Evolutionary conservation across 257 asterid genomes (phyloP).

Genomic region (Scutellaria galericulata): DNA sequence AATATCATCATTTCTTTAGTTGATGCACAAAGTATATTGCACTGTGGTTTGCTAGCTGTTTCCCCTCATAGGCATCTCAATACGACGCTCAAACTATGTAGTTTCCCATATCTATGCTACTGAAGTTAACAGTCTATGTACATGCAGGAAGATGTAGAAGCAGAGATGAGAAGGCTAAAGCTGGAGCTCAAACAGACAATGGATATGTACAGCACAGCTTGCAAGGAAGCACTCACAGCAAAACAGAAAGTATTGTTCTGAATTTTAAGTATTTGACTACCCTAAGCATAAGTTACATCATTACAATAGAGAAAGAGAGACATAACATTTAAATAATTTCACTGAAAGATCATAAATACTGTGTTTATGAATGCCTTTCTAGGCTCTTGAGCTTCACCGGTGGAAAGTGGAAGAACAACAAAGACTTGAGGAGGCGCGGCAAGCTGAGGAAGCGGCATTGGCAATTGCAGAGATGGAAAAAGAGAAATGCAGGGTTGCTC

Average conservation of each 20-base stretch:
- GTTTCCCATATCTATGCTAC: not conserved
- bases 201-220: constrained; percentile 96
- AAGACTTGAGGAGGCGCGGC: constrained; percentile 68
- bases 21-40: not conserved
- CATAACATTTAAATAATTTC: not conserved
- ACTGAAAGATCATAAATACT: not conserved
- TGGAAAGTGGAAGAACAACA: constrained; percentile 84
- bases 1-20: constrained; percentile 12
- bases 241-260: constrained; percentile 63
- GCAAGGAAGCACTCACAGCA: constrained; percentile 90
- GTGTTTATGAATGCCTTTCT: constrained; percentile 8
- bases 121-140: not conserved
- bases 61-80: too few relatives aligned
- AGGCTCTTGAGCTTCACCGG: constrained; percentile 88
- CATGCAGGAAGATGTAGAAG: constrained; percentile 81
- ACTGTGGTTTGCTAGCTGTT: too few relatives aligned
- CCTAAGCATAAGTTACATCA: not conserved
- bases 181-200: constrained; percentile 90
- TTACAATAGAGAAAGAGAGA: not conserved
- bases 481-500: constrained; percentile 76
- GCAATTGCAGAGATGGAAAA: constrained; percentile 81
- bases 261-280: constrained; percentile 3
- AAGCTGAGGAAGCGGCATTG: constrained; percentile 79
- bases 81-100: too few relatives aligned
- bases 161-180: constrained; percentile 94